Conservation (phyloP, 768 basidiomycete species). For the Tephrocybe sp. region DNA sequence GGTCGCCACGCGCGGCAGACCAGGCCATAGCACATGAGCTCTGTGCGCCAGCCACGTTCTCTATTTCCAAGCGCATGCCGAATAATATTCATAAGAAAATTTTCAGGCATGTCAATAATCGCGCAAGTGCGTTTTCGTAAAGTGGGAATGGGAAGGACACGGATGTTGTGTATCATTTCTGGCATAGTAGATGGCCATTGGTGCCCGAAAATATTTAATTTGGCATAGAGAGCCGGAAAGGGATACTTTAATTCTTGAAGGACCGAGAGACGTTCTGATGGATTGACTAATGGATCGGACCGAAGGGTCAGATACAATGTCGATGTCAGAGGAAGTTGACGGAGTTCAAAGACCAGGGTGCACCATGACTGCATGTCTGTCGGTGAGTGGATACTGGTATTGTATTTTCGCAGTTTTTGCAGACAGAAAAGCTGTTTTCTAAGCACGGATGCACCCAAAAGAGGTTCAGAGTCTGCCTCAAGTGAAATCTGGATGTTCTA, state of each 20-base stretch:
- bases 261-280: slow-evolving; percentile 1
- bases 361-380: not conserved
- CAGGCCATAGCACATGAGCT: slow-evolving; percentile 1
- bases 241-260: slow-evolving; percentile 2
- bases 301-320: not conserved
- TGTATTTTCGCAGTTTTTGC: not conserved
- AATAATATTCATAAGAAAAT: not conserved
- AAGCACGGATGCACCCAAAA: no score
- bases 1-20: slow-evolving; percentile 5
- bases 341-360: slow-evolving; percentile 5
- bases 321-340: not conserved
- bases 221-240: not conserved
- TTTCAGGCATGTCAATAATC: not conserved
- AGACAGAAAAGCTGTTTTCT: not conserved
- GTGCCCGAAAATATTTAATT: not conserved
- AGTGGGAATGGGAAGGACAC: not conserved
- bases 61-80: slow-evolving; percentile 1
- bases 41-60: slow-evolving; percentile 1
- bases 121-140: not conserved
- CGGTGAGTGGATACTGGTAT: not conserved
- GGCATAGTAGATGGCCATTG: not conserved
- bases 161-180: not conserved
- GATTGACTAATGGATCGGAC: not conserved
- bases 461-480: not conserved
- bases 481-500: not conserved